Conservation (phyloP, 495 filamentous ascomycete species). For the Coniosporium apollinis region DNA sequence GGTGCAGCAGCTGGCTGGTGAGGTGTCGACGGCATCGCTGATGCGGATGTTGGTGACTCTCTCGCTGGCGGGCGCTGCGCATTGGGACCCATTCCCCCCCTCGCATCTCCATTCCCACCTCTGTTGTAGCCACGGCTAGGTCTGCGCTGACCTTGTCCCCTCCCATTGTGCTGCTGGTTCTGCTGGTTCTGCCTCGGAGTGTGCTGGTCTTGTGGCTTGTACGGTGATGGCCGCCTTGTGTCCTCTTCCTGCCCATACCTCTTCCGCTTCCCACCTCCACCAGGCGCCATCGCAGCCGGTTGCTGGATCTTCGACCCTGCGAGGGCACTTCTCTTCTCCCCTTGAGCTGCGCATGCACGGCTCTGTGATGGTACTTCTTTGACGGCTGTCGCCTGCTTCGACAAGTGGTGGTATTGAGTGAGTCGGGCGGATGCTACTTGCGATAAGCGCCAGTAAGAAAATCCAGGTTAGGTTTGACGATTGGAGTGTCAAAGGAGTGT, state of each 20-base stretch:
- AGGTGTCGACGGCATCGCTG: not conserved
- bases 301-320: too few relatives aligned
- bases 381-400: too few relatives aligned
- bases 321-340: too few relatives aligned
- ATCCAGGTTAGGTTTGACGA: too few relatives aligned
- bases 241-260: not conserved
- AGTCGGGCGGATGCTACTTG: too few relatives aligned
- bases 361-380: too few relatives aligned
- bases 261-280: not conserved
- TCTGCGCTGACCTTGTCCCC: constrained; percentile 28
- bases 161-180: constrained; percentile 28
- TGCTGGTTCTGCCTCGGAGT: constrained; percentile 41
- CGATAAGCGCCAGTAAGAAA: too few relatives aligned
- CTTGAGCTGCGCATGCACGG: too few relatives aligned
- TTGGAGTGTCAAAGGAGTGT: too few relatives aligned
- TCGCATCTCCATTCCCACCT: constrained; percentile 1
- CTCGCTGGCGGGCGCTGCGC: constrained; percentile 2
- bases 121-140: too few relatives aligned
- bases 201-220: constrained; percentile 42
- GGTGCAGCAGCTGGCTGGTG: not conserved
- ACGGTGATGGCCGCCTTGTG: constrained; percentile 37
- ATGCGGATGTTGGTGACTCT: constrained; percentile 1
- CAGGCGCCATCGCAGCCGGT: not conserved
- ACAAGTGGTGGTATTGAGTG: too few relatives aligned
- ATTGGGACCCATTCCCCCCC: too few relatives aligned